phyloP scores from a whole-genome alignment of 169 alveolate genomes.

The Plasmodium knowlesi region DNA sequence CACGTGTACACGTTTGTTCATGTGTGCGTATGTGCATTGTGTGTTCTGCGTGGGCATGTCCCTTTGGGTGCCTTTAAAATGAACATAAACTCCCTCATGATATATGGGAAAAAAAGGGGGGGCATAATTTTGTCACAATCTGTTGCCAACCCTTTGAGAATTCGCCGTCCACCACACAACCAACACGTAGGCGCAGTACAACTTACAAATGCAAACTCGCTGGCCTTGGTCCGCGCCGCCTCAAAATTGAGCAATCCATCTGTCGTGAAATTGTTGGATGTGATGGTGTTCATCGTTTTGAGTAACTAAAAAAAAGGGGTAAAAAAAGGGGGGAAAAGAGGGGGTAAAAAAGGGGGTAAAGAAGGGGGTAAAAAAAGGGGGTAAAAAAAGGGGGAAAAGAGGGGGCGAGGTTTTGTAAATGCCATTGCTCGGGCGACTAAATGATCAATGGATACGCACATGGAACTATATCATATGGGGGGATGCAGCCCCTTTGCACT shows the following conservation, averaged over 20 bases:
- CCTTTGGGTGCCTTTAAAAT: neutral
- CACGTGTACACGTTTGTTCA: neutral
- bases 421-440: neutral
- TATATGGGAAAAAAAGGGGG: neutral
- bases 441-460: neutral
- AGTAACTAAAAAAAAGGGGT: constrained; percentile 4
- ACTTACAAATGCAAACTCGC: constrained; percentile 65
- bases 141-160: neutral
- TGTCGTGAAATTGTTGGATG: neutral
- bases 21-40: neutral
- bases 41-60: neutral
- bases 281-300: neutral
- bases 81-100: neutral
- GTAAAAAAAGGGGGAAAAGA: neutral
- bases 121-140: neutral
- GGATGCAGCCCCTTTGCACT: neutral
- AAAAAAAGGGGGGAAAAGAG: too few relatives aligned
- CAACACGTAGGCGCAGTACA: neutral
- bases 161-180: neutral
- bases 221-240: constrained; percentile 44
- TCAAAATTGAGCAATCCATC: constrained; percentile 2
- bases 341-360: neutral
- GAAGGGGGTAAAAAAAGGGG: neutral
- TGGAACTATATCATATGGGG: neutral
- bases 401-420: neutral